Percentiles rank a stretch among this genome's conserved stretches.
Evolutionary conservation across 805 yeast species (phyloP).

Genomic region (Wickerhamiella australiensis): DNA sequence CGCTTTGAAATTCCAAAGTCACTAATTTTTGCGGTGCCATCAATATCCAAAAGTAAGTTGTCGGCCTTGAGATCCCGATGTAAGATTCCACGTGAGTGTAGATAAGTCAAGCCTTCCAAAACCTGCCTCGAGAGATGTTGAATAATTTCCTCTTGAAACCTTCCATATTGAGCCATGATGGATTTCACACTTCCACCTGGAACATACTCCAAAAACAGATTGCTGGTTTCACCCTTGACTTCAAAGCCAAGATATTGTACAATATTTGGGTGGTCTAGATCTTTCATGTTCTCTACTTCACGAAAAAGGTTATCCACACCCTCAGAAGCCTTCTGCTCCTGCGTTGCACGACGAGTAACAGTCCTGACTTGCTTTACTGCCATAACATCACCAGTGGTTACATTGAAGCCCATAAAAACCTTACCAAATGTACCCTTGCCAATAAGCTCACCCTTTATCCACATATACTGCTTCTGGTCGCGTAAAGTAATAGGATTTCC

Average conservation of each 20-base stretch:
- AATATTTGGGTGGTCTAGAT: constrained; percentile 83
- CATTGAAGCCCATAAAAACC: constrained; percentile 81
- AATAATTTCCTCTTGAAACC: constrained; percentile 68
- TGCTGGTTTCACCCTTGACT: constrained; percentile 57
- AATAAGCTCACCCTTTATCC: constrained; percentile 95
- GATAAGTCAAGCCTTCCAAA: constrained; percentile 69
- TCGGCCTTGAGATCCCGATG: constrained; percentile 95
- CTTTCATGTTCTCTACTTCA: constrained; percentile 89
- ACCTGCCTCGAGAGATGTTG: constrained; percentile 68
- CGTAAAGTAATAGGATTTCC: constrained; percentile 56
- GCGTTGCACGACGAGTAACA: constrained; percentile 36
- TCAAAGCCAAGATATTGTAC: constrained; percentile 96
- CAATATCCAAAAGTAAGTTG: constrained; percentile 72
- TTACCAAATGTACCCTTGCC: constrained; percentile 96
- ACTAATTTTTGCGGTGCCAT: constrained; percentile 88
- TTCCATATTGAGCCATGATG: constrained; percentile 68
- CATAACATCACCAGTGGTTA: constrained; percentile 96
- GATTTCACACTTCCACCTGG: constrained; percentile 96
- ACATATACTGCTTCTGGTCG: constrained; percentile 69
- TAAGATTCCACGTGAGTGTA: constrained; percentile 75
- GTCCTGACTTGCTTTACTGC: constrained; percentile 81
- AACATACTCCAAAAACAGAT: constrained; percentile 85
- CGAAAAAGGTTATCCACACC: constrained; percentile 73
- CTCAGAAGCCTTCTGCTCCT: constrained; percentile 30
- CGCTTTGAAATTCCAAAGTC: constrained; percentile 94